phyloP scores from a whole-genome alignment of 2,329 filamentous ascomycete species.

The Trichoderma harzianum region DNA sequence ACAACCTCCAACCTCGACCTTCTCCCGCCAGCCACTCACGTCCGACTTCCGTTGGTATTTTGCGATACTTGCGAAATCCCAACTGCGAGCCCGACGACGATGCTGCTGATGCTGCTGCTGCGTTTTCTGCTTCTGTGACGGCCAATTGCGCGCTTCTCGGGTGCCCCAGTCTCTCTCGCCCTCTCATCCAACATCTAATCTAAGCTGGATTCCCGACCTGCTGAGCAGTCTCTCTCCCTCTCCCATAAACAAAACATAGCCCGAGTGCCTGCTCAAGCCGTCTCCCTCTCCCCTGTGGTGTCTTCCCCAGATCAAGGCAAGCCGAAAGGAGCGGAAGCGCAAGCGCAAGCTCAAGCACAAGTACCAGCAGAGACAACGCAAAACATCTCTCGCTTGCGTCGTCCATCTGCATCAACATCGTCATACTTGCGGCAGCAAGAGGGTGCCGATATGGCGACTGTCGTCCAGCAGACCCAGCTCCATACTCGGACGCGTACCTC shows the following conservation, averaged over 20 bases:
- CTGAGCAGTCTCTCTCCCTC: neutral
- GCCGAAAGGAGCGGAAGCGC: neutral
- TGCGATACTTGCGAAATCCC: neutral
- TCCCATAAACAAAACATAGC: neutral
- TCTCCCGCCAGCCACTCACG: conserved; percentile 13
- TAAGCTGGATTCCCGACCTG: neutral
- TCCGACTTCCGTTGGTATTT: neutral
- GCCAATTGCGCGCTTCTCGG: neutral
- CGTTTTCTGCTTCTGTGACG: neutral
- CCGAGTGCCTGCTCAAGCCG: neutral
- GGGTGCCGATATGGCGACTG: conserved; percentile 19
- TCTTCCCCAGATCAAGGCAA: neutral
- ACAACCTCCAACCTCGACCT: conserved; percentile 10
- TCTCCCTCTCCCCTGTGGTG: neutral
- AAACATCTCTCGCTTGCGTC: conserved; percentile 8
- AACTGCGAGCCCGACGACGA: conserved; percentile 15
- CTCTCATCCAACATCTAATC: neutral
- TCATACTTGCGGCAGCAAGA: conserved; percentile 10
- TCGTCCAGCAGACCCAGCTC: conserved; percentile 17
- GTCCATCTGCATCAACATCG: neutral
- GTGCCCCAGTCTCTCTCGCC: neutral
- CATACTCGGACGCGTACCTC: conserved; percentile 18
- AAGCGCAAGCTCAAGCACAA: neutral
- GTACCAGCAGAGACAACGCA: neutral
- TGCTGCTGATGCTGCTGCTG: neutral